Base-by-base conservation (phyloP, 148 eudicot genomes). In the Agrostemma githago region DNA sequence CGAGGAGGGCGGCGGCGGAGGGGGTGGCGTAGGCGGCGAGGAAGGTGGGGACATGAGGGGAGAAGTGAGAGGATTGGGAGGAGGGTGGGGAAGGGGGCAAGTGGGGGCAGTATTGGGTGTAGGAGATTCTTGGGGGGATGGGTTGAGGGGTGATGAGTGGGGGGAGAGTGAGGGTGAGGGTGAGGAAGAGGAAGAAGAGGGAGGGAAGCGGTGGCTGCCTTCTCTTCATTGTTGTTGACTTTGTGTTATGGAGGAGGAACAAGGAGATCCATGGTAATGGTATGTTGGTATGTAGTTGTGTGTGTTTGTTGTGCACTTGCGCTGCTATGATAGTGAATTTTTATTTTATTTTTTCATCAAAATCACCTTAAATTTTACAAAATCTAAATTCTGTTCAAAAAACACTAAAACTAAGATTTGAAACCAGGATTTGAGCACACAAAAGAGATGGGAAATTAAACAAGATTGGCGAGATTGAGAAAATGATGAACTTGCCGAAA, bases 41-140 rank as follows among this genome's bases (percentile, higher is more conserved):
- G 2, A 90, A 67, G n/a, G 84, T 68, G 77, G 90, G 70, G 71
- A 71, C 3, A 8, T 57, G 37, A 6, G 68, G 4, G 15, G 69
- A 20, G 63, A 62, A 80, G 63, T 1, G 67, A 16, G 42, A 79
- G 70, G 70, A 11, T 62, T 51, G 61, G 10, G 71, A 51, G 17
- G 51, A 15, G 67, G 83, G 10, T 73, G 87, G 74, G 11, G 75
- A 84, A 16, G 79, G 78, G 21, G 88, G 83, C 81, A 85, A 51
- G 48, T 77, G 76, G 74, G 75, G 56, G 81, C 98, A 93, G 80
- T 82, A 81, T 26, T 73, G 68, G 46, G 88, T 48, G 83, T 92
- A 92, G 0, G 88, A 76, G 74, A 78, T 65, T 75, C 5, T 39
- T 17, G 84, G 60, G 48, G 78, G 19, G n/a, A 40, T 42, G 3